Evolutionary conservation across 2,329 filamentous ascomycete genomes (phyloP).

Genomic region (Elsinoe necatrix): DNA sequence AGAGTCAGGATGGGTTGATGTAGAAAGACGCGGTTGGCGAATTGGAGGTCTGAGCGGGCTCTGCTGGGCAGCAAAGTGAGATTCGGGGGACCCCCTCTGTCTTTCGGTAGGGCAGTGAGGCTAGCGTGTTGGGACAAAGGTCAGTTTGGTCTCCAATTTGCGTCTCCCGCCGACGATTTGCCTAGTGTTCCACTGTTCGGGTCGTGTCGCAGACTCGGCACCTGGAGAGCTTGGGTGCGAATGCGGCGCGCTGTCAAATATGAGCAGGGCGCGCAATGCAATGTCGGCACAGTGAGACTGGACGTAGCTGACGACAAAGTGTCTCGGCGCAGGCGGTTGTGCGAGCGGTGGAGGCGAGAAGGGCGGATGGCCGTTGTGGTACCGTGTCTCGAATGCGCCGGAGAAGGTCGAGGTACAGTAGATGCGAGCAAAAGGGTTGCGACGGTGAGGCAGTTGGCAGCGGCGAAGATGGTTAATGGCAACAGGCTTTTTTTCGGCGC

Average conservation of each 20-base stretch:
- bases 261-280: slow-evolving; percentile 2
- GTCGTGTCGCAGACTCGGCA: slow-evolving; percentile 13
- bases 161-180: slow-evolving; percentile 12
- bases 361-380: slow-evolving; percentile 13
- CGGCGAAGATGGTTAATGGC: slow-evolving; percentile 15
- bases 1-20: slow-evolving; percentile 11
- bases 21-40: slow-evolving; percentile 10
- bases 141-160: slow-evolving; percentile 15
- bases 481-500: background rate
- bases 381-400: slow-evolving; percentile 14
- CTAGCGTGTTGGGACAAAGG: slow-evolving; percentile 14
- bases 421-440: background rate
- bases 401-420: background rate
- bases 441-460: background rate
- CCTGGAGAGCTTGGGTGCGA: background rate
- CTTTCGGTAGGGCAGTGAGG: slow-evolving; percentile 14
- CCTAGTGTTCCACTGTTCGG: slow-evolving; percentile 10
- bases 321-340: slow-evolving; percentile 13
- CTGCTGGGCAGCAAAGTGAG: slow-evolving; percentile 14
- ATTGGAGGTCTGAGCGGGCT: slow-evolving; percentile 13
- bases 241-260: slow-evolving; percentile 13
- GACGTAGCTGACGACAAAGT: slow-evolving; percentile 14
- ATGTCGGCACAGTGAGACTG: slow-evolving; percentile 15
- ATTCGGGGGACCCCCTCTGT: slow-evolving; percentile 6
- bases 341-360: background rate